A percentile compares a stretch with the other conserved stretches of the same genome.
These are phyloP conservation scores for Kalanchoe fedtschenkoi DNA, from an alignment of 164 flowering plant species.

Conservation along the genomic window DNA sequence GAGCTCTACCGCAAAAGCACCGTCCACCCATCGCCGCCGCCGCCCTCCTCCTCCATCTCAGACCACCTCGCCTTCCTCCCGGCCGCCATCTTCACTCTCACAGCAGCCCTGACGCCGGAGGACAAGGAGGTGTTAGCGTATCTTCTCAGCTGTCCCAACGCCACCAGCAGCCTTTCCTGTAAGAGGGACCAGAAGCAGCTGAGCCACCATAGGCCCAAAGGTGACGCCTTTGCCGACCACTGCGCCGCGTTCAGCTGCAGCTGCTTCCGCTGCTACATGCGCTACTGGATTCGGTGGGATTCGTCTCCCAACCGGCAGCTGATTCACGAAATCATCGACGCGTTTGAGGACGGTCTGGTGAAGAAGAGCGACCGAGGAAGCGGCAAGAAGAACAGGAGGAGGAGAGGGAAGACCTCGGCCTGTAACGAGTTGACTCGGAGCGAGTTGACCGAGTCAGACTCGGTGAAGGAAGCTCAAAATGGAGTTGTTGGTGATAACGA, in stretches of 20 bases:
- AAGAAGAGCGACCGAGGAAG: slow-evolving; percentile 6
- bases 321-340: slow-evolving; percentile 74
- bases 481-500: slow-evolving; percentile 4
- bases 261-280: slow-evolving; percentile 50
- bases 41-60: slow-evolving; percentile 30
- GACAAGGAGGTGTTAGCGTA: slow-evolving; percentile 51
- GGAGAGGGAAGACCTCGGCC: slow-evolving; percentile 14
- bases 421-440: slow-evolving; percentile 3
- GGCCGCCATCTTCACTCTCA: slow-evolving; percentile 36
- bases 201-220: not conserved
- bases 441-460: slow-evolving; percentile 8
- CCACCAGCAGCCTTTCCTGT: not conserved
- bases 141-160: slow-evolving; percentile 16
- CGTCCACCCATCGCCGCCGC: slow-evolving; percentile 31
- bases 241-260: slow-evolving; percentile 20
- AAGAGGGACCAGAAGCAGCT: not conserved
- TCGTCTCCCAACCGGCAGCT: slow-evolving; percentile 69
- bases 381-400: slow-evolving; percentile 18
- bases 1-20: slow-evolving; percentile 51
- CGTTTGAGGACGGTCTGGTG: slow-evolving; percentile 44
- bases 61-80: slow-evolving; percentile 41
- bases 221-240: slow-evolving; percentile 16
- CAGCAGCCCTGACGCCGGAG: slow-evolving; percentile 33
- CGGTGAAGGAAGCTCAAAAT: slow-evolving; percentile 6
- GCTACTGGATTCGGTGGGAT: slow-evolving; percentile 84